phyloP scores from a whole-genome alignment of 257 asterid species.

The Misopates orontium region DNA sequence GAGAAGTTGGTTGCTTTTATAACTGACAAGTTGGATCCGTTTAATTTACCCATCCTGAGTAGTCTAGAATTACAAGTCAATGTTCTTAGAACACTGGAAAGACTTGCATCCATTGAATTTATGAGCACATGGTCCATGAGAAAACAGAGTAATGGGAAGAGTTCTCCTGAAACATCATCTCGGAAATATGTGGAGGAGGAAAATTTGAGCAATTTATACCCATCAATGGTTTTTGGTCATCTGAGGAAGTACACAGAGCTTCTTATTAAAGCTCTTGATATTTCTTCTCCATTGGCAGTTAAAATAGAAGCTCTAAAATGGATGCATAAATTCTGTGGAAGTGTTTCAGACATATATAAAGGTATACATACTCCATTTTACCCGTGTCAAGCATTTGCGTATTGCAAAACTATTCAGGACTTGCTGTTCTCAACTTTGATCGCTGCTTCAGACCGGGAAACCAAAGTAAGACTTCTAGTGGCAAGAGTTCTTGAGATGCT shows the following conservation, averaged over 20 bases:
- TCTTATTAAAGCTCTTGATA: constrained; percentile 67
- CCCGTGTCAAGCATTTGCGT: constrained; percentile 73
- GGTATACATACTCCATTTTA: constrained; percentile 44
- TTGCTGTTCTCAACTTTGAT: constrained; percentile 65
- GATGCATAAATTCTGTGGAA: constrained; percentile 67
- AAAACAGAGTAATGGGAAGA: constrained; percentile 40
- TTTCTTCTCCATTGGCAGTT: constrained; percentile 72
- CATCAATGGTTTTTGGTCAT: constrained; percentile 51
- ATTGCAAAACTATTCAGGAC: constrained; percentile 57
- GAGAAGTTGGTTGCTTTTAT: constrained; percentile 56
- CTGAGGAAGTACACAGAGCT: constrained; percentile 57
- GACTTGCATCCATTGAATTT: constrained; percentile 66
- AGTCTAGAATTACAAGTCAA: constrained; percentile 72
- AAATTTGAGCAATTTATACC: constrained; percentile 42
- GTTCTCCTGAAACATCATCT: constrained; percentile 41
- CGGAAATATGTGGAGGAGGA: constrained; percentile 43
- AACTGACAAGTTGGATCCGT: constrained; percentile 59
- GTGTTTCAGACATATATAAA: constrained; percentile 47
- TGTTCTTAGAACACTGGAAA: constrained; percentile 65
- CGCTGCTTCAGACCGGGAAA: constrained; percentile 90
- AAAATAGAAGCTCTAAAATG: constrained; percentile 80
- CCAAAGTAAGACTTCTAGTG: constrained; percentile 75
- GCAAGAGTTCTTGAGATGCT: constrained; percentile 71
- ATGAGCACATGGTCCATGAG: constrained; percentile 58
- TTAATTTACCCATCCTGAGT: constrained; percentile 49